Conservation (phyloP, 2,329 filamentous ascomycete genomes). For the Aspergillus pseudotamarii region DNA sequence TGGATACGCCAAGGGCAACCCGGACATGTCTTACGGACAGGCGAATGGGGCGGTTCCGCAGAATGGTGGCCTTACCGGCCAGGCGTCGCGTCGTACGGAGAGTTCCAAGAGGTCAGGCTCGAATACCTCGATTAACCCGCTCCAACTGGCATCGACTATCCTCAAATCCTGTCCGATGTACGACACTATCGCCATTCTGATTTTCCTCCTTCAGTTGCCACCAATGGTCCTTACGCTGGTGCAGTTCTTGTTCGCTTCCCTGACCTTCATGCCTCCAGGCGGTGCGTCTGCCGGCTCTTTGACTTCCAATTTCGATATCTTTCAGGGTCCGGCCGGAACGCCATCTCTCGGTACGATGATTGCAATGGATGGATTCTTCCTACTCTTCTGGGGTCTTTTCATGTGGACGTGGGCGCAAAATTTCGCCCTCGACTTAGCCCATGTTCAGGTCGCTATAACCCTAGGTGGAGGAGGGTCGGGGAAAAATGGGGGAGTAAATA, state of each 20-base stretch:
- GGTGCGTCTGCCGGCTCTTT: constrained; percentile 74
- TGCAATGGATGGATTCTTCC: constrained; percentile 79
- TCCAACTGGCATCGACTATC: constrained; percentile 82
- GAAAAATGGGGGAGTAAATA: constrained; percentile 50
- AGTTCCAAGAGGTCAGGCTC: constrained; percentile 39
- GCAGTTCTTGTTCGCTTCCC: constrained; percentile 87
- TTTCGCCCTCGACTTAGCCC: constrained; percentile 84
- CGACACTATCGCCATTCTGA: constrained; percentile 95
- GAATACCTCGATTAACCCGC: constrained; percentile 63
- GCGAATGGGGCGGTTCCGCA: constrained; percentile 33
- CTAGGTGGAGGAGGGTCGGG: constrained; percentile 73
- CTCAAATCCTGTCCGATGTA: constrained; percentile 86
- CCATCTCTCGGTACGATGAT: constrained; percentile 84
- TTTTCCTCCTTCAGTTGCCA: constrained; percentile 90
- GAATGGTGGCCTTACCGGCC: constrained; percentile 33
- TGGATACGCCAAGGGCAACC: constrained; percentile 38
- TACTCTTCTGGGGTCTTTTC: constrained; percentile 79
- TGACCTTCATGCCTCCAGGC: constrained; percentile 87
- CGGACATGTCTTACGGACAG: constrained; percentile 40
- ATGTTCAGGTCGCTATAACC: constrained; percentile 90
- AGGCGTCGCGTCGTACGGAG: constrained; percentile 35
- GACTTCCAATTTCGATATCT: constrained; percentile 85
- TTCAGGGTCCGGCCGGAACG: constrained; percentile 82
- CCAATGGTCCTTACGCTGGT: constrained; percentile 85
- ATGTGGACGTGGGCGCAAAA: constrained; percentile 86